phyloP scores from a whole-genome alignment of 106 monocot species.

The Allium fistulosum region DNA sequence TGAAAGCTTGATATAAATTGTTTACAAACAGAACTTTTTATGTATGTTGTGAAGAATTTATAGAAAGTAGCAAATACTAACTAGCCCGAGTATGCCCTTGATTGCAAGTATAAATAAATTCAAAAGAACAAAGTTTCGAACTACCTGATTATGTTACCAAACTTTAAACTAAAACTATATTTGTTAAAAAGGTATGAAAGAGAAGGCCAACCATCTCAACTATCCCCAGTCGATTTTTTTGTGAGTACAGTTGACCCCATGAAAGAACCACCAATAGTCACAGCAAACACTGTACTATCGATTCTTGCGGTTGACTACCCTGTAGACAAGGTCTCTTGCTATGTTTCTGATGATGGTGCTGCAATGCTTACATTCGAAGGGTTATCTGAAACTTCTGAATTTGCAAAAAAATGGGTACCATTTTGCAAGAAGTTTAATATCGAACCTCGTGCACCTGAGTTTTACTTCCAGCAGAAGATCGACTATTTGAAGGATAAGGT shows the following conservation, averaged over 20 bases:
- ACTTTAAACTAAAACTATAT: not conserved
- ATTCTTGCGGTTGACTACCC: slow-evolving; percentile 77
- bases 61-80: too few relatives aligned
- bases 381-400: slow-evolving; percentile 53
- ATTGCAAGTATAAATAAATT: too few relatives aligned
- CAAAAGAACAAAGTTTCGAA: too few relatives aligned
- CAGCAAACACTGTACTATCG: slow-evolving; percentile 79
- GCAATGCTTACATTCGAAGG: slow-evolving; percentile 61
- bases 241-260: slow-evolving; percentile 81
- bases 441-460: slow-evolving; percentile 53
- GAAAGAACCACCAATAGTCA: slow-evolving; percentile 77
- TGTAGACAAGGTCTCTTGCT: slow-evolving; percentile 78
- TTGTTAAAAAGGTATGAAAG: slow-evolving; percentile 56
- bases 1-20: too few relatives aligned
- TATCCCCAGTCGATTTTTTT: slow-evolving; percentile 54
- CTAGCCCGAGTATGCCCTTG: too few relatives aligned
- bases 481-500: slow-evolving; percentile 60
- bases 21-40: too few relatives aligned
- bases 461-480: slow-evolving; percentile 51
- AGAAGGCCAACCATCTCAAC: slow-evolving; percentile 65
- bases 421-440: slow-evolving; percentile 53
- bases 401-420: slow-evolving; percentile 63
- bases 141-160: too few relatives aligned
- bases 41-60: too few relatives aligned
- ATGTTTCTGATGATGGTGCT: slow-evolving; percentile 63